Conservation (phyloP, 352 stramenopile species). For the Thalassiosira hispida region DNA sequence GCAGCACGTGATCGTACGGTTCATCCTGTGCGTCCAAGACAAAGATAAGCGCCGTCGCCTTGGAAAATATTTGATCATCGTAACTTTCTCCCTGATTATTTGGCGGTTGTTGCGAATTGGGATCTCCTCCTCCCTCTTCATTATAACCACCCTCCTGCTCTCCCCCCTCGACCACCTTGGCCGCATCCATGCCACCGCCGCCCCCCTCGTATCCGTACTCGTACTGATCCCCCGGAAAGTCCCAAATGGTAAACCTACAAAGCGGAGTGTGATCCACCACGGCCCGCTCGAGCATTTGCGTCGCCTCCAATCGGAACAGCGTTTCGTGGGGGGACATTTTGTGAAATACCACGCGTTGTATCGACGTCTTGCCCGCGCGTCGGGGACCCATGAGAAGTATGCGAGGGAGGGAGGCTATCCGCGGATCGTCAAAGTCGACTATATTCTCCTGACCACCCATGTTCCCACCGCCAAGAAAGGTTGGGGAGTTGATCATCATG, state of each 20-base stretch:
- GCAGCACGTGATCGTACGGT: slow-evolving; percentile 84
- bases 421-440: slow-evolving; percentile 68
- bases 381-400: slow-evolving; percentile 98
- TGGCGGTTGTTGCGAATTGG: slow-evolving; percentile 18
- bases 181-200: slow-evolving; percentile 69
- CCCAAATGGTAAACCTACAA: slow-evolving; percentile 98
- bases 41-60: slow-evolving; percentile 90
- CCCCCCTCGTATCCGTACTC: slow-evolving; percentile 32
- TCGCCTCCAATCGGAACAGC: slow-evolving; percentile 89
- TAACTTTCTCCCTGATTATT: slow-evolving; percentile 1
- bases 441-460: slow-evolving; percentile 7
- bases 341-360: slow-evolving; percentile 98
- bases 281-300: slow-evolving; percentile 84
- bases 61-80: slow-evolving; percentile 64
- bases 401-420: slow-evolving; percentile 85
- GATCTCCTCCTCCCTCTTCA: slow-evolving; percentile 14
- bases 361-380: slow-evolving; percentile 88
- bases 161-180: neutral
- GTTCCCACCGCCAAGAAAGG: neutral
- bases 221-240: slow-evolving; percentile 94
- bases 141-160: slow-evolving; percentile 28
- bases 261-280: slow-evolving; percentile 98
- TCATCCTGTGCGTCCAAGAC: slow-evolving; percentile 98
- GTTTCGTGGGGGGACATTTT: slow-evolving; percentile 99
- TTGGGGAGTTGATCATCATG: slow-evolving; percentile 11